Conservation (phyloP, 1,284 basidiomycete species). For the Golubevia sp. region DNA sequence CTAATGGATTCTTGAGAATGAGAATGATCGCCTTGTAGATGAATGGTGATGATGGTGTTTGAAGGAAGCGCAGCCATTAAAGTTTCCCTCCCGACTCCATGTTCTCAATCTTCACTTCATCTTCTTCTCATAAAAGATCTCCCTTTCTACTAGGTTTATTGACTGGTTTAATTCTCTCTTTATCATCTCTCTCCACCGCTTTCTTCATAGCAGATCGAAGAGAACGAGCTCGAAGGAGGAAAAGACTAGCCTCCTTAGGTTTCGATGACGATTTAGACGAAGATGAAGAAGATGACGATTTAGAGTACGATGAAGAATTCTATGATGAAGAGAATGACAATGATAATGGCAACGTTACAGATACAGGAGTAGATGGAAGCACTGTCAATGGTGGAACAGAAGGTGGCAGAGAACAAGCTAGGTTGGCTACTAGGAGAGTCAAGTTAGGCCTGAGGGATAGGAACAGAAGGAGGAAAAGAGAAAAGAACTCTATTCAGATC, state of each 20-base stretch:
- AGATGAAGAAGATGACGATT: neutral
- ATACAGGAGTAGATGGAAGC: too few relatives aligned
- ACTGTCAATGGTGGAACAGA: neutral
- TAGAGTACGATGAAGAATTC: neutral
- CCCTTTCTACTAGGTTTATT: slow-evolving; percentile 41
- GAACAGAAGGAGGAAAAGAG: neutral
- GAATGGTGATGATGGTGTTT: too few relatives aligned
- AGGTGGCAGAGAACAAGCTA: too few relatives aligned
- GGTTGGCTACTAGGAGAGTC: too few relatives aligned
- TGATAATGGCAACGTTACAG: too few relatives aligned
- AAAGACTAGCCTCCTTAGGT: slow-evolving; percentile 12
- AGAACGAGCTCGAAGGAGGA: slow-evolving; percentile 19
- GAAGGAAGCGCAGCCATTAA: too few relatives aligned
- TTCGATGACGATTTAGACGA: neutral
- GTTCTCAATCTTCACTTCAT: too few relatives aligned
- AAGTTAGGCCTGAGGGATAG: neutral
- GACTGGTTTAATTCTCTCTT: slow-evolving; percentile 39
- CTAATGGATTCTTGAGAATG: too few relatives aligned
- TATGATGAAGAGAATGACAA: too few relatives aligned
- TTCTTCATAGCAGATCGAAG: slow-evolving; percentile 33
- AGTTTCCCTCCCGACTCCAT: too few relatives aligned
- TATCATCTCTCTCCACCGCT: slow-evolving; percentile 40
- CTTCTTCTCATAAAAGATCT: neutral
- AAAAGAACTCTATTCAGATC: slow-evolving; percentile 17
- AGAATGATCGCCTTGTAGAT: too few relatives aligned